phyloP scores from a whole-genome alignment of 768 basidiomycete genomes.

The Trametes maxima region DNA sequence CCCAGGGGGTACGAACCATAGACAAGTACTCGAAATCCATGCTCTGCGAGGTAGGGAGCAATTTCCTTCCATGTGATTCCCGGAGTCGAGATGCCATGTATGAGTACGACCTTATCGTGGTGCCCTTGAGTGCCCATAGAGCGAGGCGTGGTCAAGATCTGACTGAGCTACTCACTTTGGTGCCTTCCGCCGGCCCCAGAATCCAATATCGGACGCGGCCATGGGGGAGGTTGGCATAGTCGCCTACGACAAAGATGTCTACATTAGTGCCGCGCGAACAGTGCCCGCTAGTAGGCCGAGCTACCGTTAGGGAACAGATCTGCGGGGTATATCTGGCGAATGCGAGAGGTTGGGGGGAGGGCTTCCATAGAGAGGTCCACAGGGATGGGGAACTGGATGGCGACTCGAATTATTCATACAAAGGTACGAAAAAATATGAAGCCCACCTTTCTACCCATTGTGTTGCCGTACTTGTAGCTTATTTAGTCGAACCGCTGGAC shows the following conservation, averaged over 20 bases:
- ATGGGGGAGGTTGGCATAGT: conserved; percentile 63
- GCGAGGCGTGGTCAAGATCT: not conserved
- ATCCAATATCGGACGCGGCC: conserved; percentile 73
- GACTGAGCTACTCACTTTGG: conserved; percentile 47
- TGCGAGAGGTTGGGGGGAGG: conserved; percentile 21
- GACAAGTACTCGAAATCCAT: conserved; percentile 70
- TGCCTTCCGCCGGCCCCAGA: conserved; percentile 68
- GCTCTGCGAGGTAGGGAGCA: conserved; percentile 58
- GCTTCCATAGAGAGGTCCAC: conserved; percentile 32
- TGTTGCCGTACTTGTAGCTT: no score
- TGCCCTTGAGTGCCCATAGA: not conserved
- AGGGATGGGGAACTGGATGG: conserved; percentile 23
- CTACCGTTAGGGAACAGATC: conserved; percentile 35
- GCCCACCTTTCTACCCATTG: no score
- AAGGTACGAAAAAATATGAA: no score
- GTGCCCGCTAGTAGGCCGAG: not conserved
- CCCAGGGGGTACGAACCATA: conserved; percentile 53
- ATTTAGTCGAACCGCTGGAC: no score
- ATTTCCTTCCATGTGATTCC: conserved; percentile 75
- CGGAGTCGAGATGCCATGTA: conserved; percentile 78
- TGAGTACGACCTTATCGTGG: conserved; percentile 60
- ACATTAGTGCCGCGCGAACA: not conserved
- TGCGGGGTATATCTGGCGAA: conserved; percentile 34
- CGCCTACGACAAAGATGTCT: conserved; percentile 46
- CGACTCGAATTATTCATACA: no score